Conservation (phyloP, 2,329 filamentous ascomycete species). For the Ophiostoma piceae region DNA sequence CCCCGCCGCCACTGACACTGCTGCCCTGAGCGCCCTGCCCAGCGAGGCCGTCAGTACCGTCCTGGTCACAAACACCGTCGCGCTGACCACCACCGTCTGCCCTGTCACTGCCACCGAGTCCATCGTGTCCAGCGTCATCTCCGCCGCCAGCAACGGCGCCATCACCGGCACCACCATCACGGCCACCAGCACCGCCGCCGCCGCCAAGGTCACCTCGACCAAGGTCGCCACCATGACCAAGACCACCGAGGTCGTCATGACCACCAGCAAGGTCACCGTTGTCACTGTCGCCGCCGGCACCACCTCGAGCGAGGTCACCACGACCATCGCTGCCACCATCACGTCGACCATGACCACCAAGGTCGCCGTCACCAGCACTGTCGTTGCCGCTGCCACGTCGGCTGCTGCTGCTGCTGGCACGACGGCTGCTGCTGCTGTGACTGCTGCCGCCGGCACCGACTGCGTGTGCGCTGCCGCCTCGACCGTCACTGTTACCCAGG, state of each 20-base stretch:
- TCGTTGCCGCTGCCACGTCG: conserved; percentile 18
- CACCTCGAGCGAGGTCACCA: conserved; percentile 28
- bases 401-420: neutral
- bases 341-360: conserved; percentile 27
- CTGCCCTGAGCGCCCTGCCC: conserved; percentile 36
- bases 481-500: conserved; percentile 23
- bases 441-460: conserved; percentile 2
- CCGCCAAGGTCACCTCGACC: conserved; percentile 30
- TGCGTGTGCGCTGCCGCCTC: conserved; percentile 15
- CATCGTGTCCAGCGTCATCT: conserved; percentile 36
- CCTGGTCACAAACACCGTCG: conserved; percentile 38
- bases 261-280: conserved; percentile 21
- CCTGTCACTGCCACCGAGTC: conserved; percentile 38
- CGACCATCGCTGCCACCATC: conserved; percentile 28
- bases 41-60: conserved; percentile 32
- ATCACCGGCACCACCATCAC: conserved; percentile 6
- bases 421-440: neutral
- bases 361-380: conserved; percentile 25
- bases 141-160: conserved; percentile 31
- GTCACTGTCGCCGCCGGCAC: conserved; percentile 10
- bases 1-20: conserved; percentile 33
- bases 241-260: conserved; percentile 25
- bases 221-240: conserved; percentile 22
- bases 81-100: conserved; percentile 39
- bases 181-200: conserved; percentile 29